Evolutionary conservation across 805 yeast species (phyloP), one percentile per base, ranked within the genome.

Genomic region (Pichia cabralensis): DNA sequence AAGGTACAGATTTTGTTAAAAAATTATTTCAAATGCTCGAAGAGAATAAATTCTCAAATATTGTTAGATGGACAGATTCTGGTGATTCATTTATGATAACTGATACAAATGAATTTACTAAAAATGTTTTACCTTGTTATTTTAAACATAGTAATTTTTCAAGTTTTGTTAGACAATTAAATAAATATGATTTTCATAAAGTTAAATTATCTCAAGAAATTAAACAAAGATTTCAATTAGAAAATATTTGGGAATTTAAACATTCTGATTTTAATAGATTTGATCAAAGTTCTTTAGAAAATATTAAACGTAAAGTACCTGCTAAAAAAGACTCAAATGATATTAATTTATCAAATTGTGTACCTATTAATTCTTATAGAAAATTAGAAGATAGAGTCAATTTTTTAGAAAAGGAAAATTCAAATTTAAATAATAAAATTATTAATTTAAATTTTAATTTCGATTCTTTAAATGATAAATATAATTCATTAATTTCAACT

Each of bases 161-260:
- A 24, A 75, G 88, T 47, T 89, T 89, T 62, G 97, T 89, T 15
- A 72, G 98, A 30, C 98, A 92, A 55, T 66, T 92, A 49, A 92
- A 92, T 67, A 92, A 92, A 59, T 92, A 92, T 53, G 98, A 89
- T 58, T 92, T 92, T 64, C 98, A 92, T 65, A 92, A 92, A 61
- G 94, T 92, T 29, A 83, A 89, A 53, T 66, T 74, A 30, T 64
- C 81, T 26, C 71, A 66, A 38, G 86, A 76, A 45, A 59, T 65
- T 40, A 74, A 74, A 39, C 76, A 76, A 48, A 82, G 86, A 26
- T 85, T 78, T 37, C 74, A 79, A 55, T 76, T 88, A 15, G 54
- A 50, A 30, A 49, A 50, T 26, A 39, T 55, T 24, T 89, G 97
- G 96, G 96, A 89, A 55, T 89, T 92, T 62, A 76, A 77, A 52